Percentiles rank a stretch among this genome's conserved stretches.
Evolutionary conservation across 2,329 filamentous ascomycete species (phyloP).

Genomic region (Ophiostoma sp.): DNA sequence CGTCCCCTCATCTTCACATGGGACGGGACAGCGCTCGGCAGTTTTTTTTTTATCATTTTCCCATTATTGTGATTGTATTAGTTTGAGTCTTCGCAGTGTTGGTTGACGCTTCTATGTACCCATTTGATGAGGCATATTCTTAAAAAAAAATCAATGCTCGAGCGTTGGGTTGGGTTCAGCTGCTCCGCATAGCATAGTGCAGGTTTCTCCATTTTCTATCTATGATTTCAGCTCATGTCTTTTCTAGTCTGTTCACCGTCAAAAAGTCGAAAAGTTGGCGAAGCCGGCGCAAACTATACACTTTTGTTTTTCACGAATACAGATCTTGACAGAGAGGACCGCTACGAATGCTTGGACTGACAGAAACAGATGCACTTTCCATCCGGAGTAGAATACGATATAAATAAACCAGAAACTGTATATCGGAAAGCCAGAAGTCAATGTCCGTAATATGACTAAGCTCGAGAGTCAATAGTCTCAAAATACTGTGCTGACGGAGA

Average conservation of each 20-base stretch:
- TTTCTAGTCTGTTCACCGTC: background rate
- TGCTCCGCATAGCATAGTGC: background rate
- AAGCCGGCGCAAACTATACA: background rate
- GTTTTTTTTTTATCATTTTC: background rate
- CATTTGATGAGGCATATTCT: background rate
- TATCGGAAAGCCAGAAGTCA: background rate
- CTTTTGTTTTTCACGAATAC: background rate
- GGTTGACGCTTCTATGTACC: background rate
- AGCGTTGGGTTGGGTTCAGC: background rate
- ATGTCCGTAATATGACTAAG: background rate
- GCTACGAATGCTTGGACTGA: background rate
- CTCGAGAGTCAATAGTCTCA: background rate
- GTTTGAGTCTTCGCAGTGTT: background rate
- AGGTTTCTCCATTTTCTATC: background rate
- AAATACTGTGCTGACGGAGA: background rate
- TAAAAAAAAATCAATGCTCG: background rate
- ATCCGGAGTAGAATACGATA: no score
- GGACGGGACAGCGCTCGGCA: background rate
- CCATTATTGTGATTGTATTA: background rate
- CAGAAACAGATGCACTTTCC: background rate
- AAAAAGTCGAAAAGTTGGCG: background rate
- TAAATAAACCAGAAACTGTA: background rate
- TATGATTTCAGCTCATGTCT: background rate
- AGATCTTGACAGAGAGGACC: background rate
- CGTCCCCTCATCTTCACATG: conserved; percentile 1